Evolutionary conservation across 2,329 filamentous ascomycete species (phyloP).

Genomic region (Esteya vermicola): DNA sequence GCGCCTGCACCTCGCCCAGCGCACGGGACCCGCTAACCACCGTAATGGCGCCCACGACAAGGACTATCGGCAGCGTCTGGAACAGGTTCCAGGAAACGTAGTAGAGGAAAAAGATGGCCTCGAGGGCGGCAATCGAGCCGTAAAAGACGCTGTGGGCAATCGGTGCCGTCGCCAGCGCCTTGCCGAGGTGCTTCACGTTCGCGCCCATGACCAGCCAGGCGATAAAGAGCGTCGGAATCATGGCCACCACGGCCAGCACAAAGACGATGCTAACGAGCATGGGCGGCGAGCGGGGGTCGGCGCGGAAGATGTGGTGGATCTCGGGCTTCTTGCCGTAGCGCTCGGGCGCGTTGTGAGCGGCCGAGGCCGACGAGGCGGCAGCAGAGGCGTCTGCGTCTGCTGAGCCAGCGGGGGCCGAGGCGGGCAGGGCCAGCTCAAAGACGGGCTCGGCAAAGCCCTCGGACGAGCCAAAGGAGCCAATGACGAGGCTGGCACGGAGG

Average conservation of each 20-base stretch:
- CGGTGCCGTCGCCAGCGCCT: slow-evolving; percentile 63
- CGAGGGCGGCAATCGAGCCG: slow-evolving; percentile 73
- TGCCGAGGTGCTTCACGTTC: slow-evolving; percentile 64
- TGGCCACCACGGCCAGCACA: slow-evolving; percentile 53
- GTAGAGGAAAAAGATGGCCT: slow-evolving; percentile 88
- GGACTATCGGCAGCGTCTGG: slow-evolving; percentile 64
- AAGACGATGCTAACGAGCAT: slow-evolving; percentile 70
- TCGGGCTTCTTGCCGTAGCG: slow-evolving; percentile 74
- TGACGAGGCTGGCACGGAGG: slow-evolving; percentile 65
- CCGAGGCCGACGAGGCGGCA: slow-evolving; percentile 47
- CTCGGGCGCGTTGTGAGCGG: slow-evolving; percentile 48
- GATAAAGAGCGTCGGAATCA: slow-evolving; percentile 59
- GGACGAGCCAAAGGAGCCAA: slow-evolving; percentile 74
- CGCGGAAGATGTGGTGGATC: slow-evolving; percentile 83
- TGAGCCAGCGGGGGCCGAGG: no score
- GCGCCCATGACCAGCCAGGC: slow-evolving; percentile 72
- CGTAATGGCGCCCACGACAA: slow-evolving; percentile 52
- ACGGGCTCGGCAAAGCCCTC: slow-evolving; percentile 51
- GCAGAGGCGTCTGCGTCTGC: no score
- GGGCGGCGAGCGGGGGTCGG: slow-evolving; percentile 67
- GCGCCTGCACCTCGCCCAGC: slow-evolving; percentile 80
- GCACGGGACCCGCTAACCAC: slow-evolving; percentile 84
- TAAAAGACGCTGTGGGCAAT: slow-evolving; percentile 75
- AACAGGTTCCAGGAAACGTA: slow-evolving; percentile 88
- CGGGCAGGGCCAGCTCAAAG: slow-evolving; percentile 58